These are phyloP conservation scores for Nidularia pulvinata DNA, from an alignment of 768 basidiomycete species.

Conservation along the genomic window DNA sequence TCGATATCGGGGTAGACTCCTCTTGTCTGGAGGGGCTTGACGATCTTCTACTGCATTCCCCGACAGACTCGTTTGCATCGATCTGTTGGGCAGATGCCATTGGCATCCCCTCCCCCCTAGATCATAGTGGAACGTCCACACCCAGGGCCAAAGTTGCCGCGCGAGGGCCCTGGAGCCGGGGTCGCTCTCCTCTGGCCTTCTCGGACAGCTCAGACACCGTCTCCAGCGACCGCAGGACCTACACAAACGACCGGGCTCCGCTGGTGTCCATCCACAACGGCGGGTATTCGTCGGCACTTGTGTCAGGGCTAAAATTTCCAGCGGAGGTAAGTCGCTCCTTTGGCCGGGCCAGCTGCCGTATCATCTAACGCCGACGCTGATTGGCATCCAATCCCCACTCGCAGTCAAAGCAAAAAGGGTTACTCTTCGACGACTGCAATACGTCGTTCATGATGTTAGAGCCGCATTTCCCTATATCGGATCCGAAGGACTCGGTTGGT, in stretches of 20 bases:
- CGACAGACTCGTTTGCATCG: constrained; percentile 30
- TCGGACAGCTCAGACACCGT: constrained; percentile 4
- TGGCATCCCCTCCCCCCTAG: constrained; percentile 2
- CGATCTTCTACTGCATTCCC: constrained; percentile 29
- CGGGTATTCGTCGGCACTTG: not conserved
- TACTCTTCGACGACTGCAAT: constrained; percentile 14
- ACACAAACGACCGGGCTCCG: constrained; percentile 2
- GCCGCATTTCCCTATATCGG: constrained; percentile 11
- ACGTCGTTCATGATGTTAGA: constrained; percentile 17
- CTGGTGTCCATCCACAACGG: constrained; percentile 3
- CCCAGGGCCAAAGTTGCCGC: no score
- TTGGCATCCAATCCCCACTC: no score
- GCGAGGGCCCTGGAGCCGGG: no score
- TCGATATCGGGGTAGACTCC: constrained; percentile 32
- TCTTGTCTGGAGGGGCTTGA: constrained; percentile 37
- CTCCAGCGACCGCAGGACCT: constrained; percentile 4
- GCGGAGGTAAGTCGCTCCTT: not conserved
- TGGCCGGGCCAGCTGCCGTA: no score
- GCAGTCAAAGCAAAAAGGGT: constrained; percentile 7
- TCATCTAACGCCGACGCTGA: no score
- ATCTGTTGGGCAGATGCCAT: constrained; percentile 30
- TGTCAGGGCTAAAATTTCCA: not conserved
- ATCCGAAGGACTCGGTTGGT: constrained; percentile 21
- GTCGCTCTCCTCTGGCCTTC: not conserved
- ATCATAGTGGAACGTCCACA: no score